These are phyloP conservation scores for Fusarium ramigenum DNA, from an alignment of 2,329 filamentous ascomycete genomes.

Conservation along the genomic window DNA sequence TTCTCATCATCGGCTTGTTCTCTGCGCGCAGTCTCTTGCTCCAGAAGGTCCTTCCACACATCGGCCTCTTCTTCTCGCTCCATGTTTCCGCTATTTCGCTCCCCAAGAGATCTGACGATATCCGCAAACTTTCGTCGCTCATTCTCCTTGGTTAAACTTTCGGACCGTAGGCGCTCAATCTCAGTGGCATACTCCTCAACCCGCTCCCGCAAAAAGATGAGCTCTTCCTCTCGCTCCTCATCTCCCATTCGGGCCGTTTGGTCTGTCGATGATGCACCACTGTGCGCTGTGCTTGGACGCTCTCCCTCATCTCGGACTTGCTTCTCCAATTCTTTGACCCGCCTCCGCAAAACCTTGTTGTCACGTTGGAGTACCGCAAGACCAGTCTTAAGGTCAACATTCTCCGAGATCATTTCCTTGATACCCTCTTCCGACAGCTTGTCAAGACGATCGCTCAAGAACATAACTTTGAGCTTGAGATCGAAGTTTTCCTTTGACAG, in stretches of 20 bases:
- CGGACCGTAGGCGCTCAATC: constrained; percentile 82
- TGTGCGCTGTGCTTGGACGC: constrained; percentile 68
- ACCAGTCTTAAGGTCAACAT: constrained; percentile 92
- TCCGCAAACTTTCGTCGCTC: constrained; percentile 90
- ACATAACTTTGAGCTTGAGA: constrained; percentile 96
- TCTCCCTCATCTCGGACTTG: constrained; percentile 74
- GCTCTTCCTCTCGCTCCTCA: constrained; percentile 83
- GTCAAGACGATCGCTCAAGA: constrained; percentile 90
- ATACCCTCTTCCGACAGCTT: constrained; percentile 95
- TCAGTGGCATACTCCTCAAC: constrained; percentile 85
- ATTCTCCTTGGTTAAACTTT: constrained; percentile 80
- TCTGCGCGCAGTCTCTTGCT: constrained; percentile 87
- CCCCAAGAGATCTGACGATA: constrained; percentile 69
- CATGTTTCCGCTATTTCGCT: constrained; percentile 59
- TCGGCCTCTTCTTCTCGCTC: constrained; percentile 73
- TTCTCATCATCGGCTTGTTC: constrained; percentile 94
- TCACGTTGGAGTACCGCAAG: constrained; percentile 90
- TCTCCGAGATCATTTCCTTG: constrained; percentile 98
- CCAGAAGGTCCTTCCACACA: constrained; percentile 94
- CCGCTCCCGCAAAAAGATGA: constrained; percentile 83
- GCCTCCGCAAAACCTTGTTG: constrained; percentile 82
- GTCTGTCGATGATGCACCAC: constrained; percentile 65
- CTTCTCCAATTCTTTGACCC: constrained; percentile 87
- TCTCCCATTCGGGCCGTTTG: constrained; percentile 65
- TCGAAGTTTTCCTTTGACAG: constrained; percentile 99